These are phyloP conservation scores for Scenedesmus sp. DNA, from an alignment of 163 green algal species.

Conservation along the genomic window DNA sequence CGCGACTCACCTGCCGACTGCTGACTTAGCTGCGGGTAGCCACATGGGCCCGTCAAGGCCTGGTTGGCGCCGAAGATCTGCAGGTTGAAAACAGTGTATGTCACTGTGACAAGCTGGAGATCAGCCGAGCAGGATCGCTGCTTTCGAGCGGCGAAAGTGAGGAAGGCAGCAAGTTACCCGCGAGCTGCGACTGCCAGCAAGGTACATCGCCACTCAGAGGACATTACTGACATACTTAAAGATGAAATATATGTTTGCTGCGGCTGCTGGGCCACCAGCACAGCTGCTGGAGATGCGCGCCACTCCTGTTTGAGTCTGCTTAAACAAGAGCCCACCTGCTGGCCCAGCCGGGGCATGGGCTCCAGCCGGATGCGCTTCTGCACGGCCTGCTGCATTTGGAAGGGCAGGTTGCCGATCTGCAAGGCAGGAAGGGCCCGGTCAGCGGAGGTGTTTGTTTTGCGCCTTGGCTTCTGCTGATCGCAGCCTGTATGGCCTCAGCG, in stretches of 20 bases:
- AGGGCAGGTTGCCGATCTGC: conserved; percentile 12
- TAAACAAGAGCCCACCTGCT: conserved; percentile 5
- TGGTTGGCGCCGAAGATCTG: neutral
- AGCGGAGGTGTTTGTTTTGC: neutral
- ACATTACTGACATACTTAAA: neutral
- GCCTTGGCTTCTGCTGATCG: neutral
- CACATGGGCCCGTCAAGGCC: neutral
- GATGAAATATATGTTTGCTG: neutral
- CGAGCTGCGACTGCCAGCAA: conserved; percentile 12
- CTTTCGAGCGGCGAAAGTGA: neutral
- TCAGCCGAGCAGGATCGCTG: neutral
- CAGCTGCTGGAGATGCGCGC: neutral
- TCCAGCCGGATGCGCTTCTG: neutral
- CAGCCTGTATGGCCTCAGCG: neutral
- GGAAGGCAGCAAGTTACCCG: neutral
- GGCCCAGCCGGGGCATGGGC: neutral
- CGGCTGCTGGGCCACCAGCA: neutral
- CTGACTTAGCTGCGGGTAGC: conserved; percentile 10
- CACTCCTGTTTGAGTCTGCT: neutral
- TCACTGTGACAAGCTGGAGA: neutral
- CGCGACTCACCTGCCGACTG: neutral
- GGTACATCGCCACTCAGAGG: neutral
- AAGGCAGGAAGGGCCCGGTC: neutral
- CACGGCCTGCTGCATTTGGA: neutral
- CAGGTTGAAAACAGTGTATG: neutral